These are phyloP conservation scores for Tolypocladium capitatum DNA, from an alignment of 2,329 filamentous ascomycete species.

Conservation along the genomic window DNA sequence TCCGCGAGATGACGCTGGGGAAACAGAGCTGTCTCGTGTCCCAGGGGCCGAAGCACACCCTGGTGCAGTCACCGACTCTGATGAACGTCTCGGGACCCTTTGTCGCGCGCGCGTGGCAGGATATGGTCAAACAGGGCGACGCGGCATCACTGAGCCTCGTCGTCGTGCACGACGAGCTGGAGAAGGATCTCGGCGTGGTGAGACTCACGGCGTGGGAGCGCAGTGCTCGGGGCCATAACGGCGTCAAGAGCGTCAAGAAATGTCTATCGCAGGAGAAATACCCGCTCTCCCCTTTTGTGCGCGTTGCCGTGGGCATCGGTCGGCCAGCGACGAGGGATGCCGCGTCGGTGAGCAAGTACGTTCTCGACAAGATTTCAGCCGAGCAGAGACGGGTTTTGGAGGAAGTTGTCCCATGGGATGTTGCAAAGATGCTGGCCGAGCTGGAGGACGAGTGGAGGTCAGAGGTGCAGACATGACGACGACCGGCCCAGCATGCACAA, in stretches of 20 bases:
- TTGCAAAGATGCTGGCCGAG: conserved; percentile 36
- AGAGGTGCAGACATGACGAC: conserved; percentile 6
- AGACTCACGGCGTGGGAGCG: conserved; percentile 47
- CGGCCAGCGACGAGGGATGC: conserved; percentile 57
- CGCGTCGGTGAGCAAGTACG: conserved; percentile 59
- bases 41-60: conserved; percentile 39
- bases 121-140: conserved; percentile 30
- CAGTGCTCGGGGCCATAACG: conserved; percentile 62
- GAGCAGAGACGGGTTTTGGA: conserved; percentile 38
- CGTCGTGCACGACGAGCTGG: conserved; percentile 80
- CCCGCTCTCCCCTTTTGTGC: conserved; percentile 29
- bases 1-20: conserved; percentile 33
- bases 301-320: conserved; percentile 80
- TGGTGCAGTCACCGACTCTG: conserved; percentile 60
- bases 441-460: conserved; percentile 26
- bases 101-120: conserved; percentile 51
- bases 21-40: conserved; percentile 38
- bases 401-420: conserved; percentile 33
- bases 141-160: conserved; percentile 40
- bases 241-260: conserved; percentile 52
- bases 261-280: conserved; percentile 30
- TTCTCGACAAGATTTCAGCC: conserved; percentile 53
- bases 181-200: conserved; percentile 55
- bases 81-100: conserved; percentile 81
- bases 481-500: no score